Evolutionary conservation across 2,329 filamentous ascomycete genomes (phyloP).

Genomic region (Claviceps sp.): DNA sequence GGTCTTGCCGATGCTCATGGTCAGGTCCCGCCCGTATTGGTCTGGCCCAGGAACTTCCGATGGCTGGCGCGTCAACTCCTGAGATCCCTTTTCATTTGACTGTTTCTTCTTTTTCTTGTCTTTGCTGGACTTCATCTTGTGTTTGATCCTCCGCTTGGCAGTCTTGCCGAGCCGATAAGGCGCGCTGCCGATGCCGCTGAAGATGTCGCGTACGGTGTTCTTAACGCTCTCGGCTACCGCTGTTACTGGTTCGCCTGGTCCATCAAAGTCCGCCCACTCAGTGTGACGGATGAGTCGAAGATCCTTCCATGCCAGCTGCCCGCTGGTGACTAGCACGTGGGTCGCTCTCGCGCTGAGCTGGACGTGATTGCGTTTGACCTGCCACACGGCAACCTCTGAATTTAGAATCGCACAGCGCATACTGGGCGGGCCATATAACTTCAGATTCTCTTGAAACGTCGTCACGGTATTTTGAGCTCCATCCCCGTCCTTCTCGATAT

Average conservation of each 20-base stretch:
- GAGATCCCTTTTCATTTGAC: neutral
- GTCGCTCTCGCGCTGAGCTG: slow-evolving; percentile 51
- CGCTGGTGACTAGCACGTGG: slow-evolving; percentile 47
- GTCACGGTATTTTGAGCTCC: slow-evolving; percentile 56
- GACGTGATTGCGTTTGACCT: slow-evolving; percentile 45
- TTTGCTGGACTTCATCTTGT: slow-evolving; percentile 34
- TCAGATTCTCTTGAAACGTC: slow-evolving; percentile 50
- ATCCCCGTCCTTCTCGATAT: slow-evolving; percentile 50
- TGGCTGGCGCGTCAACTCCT: neutral
- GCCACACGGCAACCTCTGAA: slow-evolving; percentile 53
- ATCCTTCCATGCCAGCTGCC: slow-evolving; percentile 49
- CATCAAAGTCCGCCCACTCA: slow-evolving; percentile 68
- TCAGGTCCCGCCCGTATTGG: slow-evolving; percentile 36
- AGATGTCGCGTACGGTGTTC: slow-evolving; percentile 43
- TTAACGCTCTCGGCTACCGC: slow-evolving; percentile 49
- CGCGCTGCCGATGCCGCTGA: slow-evolving; percentile 50
- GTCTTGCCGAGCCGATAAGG: slow-evolving; percentile 48
- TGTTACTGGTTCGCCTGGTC: slow-evolving; percentile 59
- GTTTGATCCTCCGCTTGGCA: slow-evolving; percentile 31
- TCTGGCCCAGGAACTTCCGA: slow-evolving; percentile 5
- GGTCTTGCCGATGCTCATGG: slow-evolving; percentile 36
- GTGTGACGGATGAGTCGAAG: slow-evolving; percentile 51
- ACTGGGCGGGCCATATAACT: slow-evolving; percentile 33
- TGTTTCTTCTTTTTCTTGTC: slow-evolving; percentile 20
- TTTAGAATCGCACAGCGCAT: slow-evolving; percentile 55